Base-by-base conservation (phyloP, 2,329 filamentous ascomycete genomes). In the Orbilia javanica region DNA sequence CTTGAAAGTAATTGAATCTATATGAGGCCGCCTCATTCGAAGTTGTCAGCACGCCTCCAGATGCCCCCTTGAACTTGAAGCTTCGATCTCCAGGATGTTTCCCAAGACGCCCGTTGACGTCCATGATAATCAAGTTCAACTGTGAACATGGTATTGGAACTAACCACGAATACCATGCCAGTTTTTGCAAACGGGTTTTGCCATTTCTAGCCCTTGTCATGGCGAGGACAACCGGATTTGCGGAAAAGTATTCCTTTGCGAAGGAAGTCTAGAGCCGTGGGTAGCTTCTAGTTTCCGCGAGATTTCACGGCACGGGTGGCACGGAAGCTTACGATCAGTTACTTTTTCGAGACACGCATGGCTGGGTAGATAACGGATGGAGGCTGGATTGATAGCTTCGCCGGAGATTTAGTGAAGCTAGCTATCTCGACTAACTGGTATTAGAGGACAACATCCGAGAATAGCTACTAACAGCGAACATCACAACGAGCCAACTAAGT, bases 41-140 rank as follows among this genome's bases (percentile, higher is more conserved):
- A 36, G n/a, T 46, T 31, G 63, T 67, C 42, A 74, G 63, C 63
- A 74, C 70, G 70, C 63, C 70, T 74, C 31, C 53, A 68, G 63
- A 67, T 74, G 18, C 63, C 66, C 63, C 70, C 55, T n/a, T n/a
- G n/a, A n/a, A n/a, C n/a, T n/a, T n/a, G n/a, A n/a, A n/a, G n/a
- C n/a, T n/a, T n/a, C n/a, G n/a, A n/a, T 34, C 39, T 67, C 36
- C 3, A 15, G 57, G 34, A 44, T 34, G 29, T 57, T 20, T 34
- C 22, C 18, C 36, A 55, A 36, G 31, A 57, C 52, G n/a, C 20
- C 22, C 36, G 60, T 48, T 36, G 50, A 66, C 62, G 62, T 52
- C 31, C 18, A n/a, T n/a, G n/a, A n/a, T n/a, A n/a, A n/a, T n/a
- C n/a, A n/a, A n/a, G n/a, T n/a, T 5, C 25, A 11, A 39, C 36